Evolutionary conservation across 2,329 filamentous ascomycete genomes (phyloP).

Genomic region (Phyllosticta capitalensis): DNA sequence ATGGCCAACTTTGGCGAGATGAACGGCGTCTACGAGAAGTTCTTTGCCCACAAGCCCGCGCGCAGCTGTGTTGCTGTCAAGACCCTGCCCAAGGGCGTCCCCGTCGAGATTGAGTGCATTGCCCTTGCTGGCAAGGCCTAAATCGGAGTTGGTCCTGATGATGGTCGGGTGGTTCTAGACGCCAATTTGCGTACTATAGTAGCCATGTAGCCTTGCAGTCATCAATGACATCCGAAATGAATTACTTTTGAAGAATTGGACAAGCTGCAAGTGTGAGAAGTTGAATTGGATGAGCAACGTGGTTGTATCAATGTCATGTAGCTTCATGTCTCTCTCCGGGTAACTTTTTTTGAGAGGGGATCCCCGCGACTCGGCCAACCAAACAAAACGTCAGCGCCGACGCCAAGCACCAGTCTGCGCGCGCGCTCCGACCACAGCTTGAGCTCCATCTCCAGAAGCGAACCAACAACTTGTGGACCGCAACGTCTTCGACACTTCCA

Average conservation of each 20-base stretch:
- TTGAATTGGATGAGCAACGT: not conserved
- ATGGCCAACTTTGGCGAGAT: slow-evolving; percentile 84
- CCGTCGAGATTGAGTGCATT: slow-evolving; percentile 86
- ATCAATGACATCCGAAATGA: not conserved
- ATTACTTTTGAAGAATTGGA: not conserved
- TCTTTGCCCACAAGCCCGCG: slow-evolving; percentile 74
- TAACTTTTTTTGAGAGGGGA: not conserved
- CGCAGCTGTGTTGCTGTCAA: slow-evolving; percentile 85
- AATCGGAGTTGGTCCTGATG: too few relatives aligned
- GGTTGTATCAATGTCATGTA: not conserved
- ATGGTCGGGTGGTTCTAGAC: not conserved
- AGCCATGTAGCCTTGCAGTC: not conserved
- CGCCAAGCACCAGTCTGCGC: not conserved
- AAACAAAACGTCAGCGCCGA: not conserved
- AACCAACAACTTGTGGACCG: not conserved
- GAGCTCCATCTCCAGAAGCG: not conserved
- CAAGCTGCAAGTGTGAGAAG: not conserved
- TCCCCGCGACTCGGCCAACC: not conserved
- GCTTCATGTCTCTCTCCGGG: not conserved
- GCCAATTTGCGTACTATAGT: not conserved
- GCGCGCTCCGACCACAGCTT: not conserved
- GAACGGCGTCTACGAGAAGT: slow-evolving; percentile 79
- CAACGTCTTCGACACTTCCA: too few relatives aligned
- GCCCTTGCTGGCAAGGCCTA: slow-evolving; percentile 39
- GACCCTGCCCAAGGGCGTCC: slow-evolving; percentile 74